Evolutionary conservation across 2,329 filamentous ascomycete species (phyloP).

Genomic region (Fusarium setosum): DNA sequence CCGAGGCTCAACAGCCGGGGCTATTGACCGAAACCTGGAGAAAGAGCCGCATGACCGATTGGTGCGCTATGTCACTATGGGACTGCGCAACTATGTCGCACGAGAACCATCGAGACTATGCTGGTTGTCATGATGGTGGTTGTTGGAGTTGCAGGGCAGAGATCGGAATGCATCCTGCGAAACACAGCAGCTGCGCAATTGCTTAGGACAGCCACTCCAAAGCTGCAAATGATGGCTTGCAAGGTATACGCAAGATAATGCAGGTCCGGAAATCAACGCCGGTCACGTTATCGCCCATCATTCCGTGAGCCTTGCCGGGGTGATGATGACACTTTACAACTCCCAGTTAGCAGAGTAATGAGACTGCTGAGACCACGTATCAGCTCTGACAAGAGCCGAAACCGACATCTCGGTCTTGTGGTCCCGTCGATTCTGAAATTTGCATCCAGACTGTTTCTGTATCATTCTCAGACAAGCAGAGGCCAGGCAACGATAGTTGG

Average conservation of each 20-base stretch:
- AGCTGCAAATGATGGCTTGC: neutral
- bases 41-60: conserved; percentile 24
- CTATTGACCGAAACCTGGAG: conserved; percentile 4
- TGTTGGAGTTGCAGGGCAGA: neutral
- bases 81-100: neutral
- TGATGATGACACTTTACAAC: too few species aligned
- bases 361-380: conserved; percentile 2
- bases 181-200: too few species aligned
- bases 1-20: conserved; percentile 22
- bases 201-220: neutral
- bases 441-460: conserved; percentile 5
- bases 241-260: neutral
- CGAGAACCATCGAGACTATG: neutral
- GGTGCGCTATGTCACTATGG: neutral
- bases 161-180: too few species aligned
- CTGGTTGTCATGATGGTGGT: neutral
- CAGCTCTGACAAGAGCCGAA: neutral
- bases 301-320: neutral
- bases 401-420: conserved; percentile 8
- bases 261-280: neutral
- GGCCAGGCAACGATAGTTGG: conserved; percentile 8
- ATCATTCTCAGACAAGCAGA: too few species aligned
- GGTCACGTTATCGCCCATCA: neutral
- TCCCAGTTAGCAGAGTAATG: too few species aligned
- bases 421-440: neutral